Conservation (phyloP, 2,329 filamentous ascomycete genomes). For the Talaromyces sp. region DNA sequence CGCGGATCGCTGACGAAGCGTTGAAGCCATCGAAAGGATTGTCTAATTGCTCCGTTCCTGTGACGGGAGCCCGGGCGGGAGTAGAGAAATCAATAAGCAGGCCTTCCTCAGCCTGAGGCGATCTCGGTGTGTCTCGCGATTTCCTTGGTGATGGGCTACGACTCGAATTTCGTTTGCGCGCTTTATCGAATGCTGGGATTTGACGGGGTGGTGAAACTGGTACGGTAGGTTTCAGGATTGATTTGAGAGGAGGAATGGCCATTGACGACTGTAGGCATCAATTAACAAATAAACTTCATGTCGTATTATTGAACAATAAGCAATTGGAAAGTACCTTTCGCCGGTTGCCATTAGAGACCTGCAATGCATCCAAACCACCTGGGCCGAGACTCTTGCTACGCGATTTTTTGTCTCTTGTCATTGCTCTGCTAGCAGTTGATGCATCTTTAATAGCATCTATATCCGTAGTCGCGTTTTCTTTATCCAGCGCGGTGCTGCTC, state of each 20-base stretch:
- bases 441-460: constrained; percentile 43
- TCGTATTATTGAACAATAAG: not conserved
- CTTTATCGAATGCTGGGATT: constrained; percentile 57
- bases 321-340: constrained; percentile 59
- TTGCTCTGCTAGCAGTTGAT: constrained; percentile 30
- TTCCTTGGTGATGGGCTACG: constrained; percentile 22
- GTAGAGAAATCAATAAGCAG: constrained; percentile 41
- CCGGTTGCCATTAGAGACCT: constrained; percentile 68
- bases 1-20: constrained; percentile 31
- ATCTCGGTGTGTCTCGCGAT: constrained; percentile 15
- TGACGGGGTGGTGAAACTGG: constrained; percentile 59
- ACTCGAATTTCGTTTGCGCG: constrained; percentile 35
- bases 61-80: constrained; percentile 25
- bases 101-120: constrained; percentile 22
- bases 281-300: constrained; percentile 8
- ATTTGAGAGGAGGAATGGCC: constrained; percentile 46
- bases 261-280: constrained; percentile 33
- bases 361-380: constrained; percentile 78
- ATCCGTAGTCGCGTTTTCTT: constrained; percentile 73
- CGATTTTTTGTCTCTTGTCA: constrained; percentile 55
- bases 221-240: constrained; percentile 77
- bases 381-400: constrained; percentile 96
- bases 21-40: constrained; percentile 46
- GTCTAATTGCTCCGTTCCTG: constrained; percentile 36
- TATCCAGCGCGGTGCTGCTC: constrained; percentile 50